Conservation (phyloP, 805 yeast species). For the Ogataea methylovora region DNA sequence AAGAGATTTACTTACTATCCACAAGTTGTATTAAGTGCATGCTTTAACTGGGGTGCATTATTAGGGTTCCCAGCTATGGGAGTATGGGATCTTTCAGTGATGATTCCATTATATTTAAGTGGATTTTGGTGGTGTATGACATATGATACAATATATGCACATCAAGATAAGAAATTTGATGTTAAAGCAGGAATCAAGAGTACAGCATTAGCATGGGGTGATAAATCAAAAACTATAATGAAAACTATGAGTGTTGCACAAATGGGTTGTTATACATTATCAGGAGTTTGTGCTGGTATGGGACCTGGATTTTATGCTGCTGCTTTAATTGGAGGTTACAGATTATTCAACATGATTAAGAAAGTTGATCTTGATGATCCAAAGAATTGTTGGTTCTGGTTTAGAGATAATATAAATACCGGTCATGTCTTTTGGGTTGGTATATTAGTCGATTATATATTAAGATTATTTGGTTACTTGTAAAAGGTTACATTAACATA, state of each 20-base stretch:
- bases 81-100: slow-evolving; percentile 66
- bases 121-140: slow-evolving; percentile 90
- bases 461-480: slow-evolving; percentile 39
- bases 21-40: slow-evolving; percentile 70
- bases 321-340: slow-evolving; percentile 57
- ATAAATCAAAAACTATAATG: slow-evolving; percentile 61
- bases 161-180: slow-evolving; percentile 90
- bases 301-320: slow-evolving; percentile 80
- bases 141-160: slow-evolving; percentile 95
- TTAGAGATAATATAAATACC: slow-evolving; percentile 68
- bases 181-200: slow-evolving; percentile 87
- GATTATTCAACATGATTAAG: slow-evolving; percentile 61
- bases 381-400: slow-evolving; percentile 73
- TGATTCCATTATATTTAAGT: slow-evolving; percentile 69
- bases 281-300: slow-evolving; percentile 72
- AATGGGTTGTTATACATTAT: slow-evolving; percentile 49
- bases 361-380: slow-evolving; percentile 77
- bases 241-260: slow-evolving; percentile 62
- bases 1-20: slow-evolving; percentile 96
- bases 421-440: slow-evolving; percentile 66
- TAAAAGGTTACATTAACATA: no score
- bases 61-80: slow-evolving; percentile 97
- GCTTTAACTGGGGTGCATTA: slow-evolving; percentile 92
- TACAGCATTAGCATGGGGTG: slow-evolving; percentile 94
- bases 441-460: slow-evolving; percentile 55